Percentiles rank a stretch among this genome's conserved stretches.
These are phyloP conservation scores for Pichia cephalocereana DNA, from an alignment of 805 yeast species.

Conservation along the genomic window DNA sequence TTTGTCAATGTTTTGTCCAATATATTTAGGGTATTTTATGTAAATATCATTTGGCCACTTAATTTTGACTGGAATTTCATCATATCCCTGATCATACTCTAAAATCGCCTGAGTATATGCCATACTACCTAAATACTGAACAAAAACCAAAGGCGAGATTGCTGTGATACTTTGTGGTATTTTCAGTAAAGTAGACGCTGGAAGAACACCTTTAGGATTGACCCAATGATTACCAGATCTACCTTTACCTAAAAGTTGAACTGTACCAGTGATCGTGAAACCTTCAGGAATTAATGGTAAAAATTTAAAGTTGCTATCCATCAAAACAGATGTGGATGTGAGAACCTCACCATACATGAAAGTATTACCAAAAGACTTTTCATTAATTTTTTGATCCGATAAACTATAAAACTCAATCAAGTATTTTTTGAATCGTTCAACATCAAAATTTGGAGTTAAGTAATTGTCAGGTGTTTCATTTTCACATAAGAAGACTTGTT, in stretches of 20 bases:
- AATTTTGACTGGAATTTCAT: conserved; percentile 66
- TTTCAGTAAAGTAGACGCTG: conserved; percentile 63
- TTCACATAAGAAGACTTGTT: conserved; percentile 43
- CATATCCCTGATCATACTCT: conserved; percentile 43
- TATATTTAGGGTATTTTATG: conserved; percentile 56
- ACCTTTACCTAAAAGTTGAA: conserved; percentile 88
- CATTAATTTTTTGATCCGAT: conserved; percentile 8
- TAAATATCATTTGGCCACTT: conserved; percentile 98
- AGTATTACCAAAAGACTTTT: conserved; percentile 46
- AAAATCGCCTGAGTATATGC: conserved; percentile 75
- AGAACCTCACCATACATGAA: conserved; percentile 80
- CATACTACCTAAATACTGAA: conserved; percentile 77
- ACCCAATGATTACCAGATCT: conserved; percentile 95
- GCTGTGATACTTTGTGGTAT: conserved; percentile 36
- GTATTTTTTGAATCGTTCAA: conserved; percentile 41
- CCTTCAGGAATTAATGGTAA: conserved; percentile 63
- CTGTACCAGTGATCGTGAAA: conserved; percentile 58
- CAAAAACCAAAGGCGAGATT: conserved; percentile 58
- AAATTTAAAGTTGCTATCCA: conserved; percentile 62
- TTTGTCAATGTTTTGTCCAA: conserved; percentile 19
- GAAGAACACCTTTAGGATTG: conserved; percentile 86
- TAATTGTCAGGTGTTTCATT: conserved; percentile 36
- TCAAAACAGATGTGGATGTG: conserved; percentile 73
- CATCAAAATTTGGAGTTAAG: conserved; percentile 67
- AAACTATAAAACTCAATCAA: conserved; percentile 29